phyloP scores from a whole-genome alignment of 2,329 filamentous ascomycete species.

The Cercospora sojina region DNA sequence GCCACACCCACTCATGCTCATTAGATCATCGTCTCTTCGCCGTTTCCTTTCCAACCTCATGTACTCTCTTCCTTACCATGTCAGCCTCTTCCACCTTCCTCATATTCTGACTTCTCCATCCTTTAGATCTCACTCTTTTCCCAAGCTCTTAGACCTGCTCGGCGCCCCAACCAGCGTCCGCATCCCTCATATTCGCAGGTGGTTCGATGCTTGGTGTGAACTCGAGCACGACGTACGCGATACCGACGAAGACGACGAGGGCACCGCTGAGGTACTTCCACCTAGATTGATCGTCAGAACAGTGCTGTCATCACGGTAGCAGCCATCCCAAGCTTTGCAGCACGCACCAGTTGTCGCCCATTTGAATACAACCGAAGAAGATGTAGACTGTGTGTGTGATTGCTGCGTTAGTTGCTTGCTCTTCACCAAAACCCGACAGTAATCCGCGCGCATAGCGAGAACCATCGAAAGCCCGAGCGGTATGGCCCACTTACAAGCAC shows the following conservation, averaged over 20 bases:
- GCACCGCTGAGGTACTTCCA: slow-evolving; percentile 70
- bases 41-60: neutral
- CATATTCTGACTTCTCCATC: neutral
- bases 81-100: neutral
- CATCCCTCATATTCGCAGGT: slow-evolving; percentile 55
- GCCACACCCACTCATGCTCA: neutral
- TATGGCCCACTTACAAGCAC: slow-evolving; percentile 68
- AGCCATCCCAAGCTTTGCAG: too few species aligned
- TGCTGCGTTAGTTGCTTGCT: neutral
- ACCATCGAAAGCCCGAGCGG: too few species aligned
- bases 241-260: slow-evolving; percentile 73
- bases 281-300: neutral
- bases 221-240: slow-evolving; percentile 65
- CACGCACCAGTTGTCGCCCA: slow-evolving; percentile 64
- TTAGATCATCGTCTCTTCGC: neutral
- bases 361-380: slow-evolving; percentile 84
- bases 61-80: neutral
- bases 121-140: neutral
- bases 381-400: slow-evolving; percentile 71
- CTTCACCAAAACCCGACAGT: neutral
- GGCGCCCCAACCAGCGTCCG: slow-evolving; percentile 54
- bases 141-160: slow-evolving; percentile 50
- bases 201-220: slow-evolving; percentile 54
- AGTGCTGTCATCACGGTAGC: too few species aligned
- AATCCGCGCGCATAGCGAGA: neutral